Evolutionary conservation across 202 grass and related monocot species (phyloP), one percentile per base, ranked within the genome.

Genomic region (Elaeis oleifera): DNA sequence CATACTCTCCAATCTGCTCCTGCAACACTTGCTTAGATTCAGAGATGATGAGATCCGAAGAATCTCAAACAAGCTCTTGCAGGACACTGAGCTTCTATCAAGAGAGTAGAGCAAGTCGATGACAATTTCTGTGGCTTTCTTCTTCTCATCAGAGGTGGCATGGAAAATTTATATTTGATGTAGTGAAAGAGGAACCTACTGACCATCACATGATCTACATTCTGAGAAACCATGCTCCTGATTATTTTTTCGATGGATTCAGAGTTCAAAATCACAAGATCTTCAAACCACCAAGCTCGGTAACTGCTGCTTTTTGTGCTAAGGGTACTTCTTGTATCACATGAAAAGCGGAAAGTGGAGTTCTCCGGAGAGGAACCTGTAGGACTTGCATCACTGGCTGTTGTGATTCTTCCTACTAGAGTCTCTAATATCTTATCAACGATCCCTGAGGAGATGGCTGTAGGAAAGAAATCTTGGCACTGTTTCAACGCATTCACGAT

Each of bases 281-380:
- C 94, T 27, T 99, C 88, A 68, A 89, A 94, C 94, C 94, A 99
- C 94, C 94, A 99, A 54, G 70, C 65, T 58, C 74, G 77, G 63
- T 49, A 58, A 59, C 56, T 70, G 25, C 64, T 17, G 26, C 17
- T 64, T 26, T 74, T 74, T 16, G 59, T 71, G 80, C 94, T 94
- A 24, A 78, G 58, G 60, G 82, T 94, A 71, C 83, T 85, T 62
- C 80, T 99, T 21, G 95, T 94, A 28, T 99, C 95, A 48, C 21
- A 65, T 15, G 63, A 65, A 49, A 51, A 65, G 4, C 63, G 63
- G 4, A 65, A 53, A 25, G 63, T 23, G 23, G 49, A 65, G 49
- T 49, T 65, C 19, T 65, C 63, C 0, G 63, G 49, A 3, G 63
- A 65, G 36, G 36, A 44, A 23, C 63, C 21, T 4, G 22, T 18